Evolutionary conservation across 2,329 filamentous ascomycete genomes (phyloP), one percentile per base, ranked within the genome.

Genomic region (Botryotinia narcissicola): DNA sequence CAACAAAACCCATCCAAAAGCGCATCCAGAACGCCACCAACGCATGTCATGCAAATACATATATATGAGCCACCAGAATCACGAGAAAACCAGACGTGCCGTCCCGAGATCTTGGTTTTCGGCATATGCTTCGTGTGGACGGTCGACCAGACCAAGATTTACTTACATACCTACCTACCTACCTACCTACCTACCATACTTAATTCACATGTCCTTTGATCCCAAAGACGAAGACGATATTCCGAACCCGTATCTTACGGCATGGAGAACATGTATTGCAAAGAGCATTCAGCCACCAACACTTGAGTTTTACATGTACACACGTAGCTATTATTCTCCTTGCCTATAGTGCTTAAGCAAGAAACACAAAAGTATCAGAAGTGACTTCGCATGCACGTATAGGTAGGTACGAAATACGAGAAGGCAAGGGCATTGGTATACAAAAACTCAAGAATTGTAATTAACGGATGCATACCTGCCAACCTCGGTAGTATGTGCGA

Each of bases 31-130:
- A 71, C 60, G 70, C 70, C 70, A 66, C 70, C 42, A 57, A 71
- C 60, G n/a, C 18, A 66, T 66, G 44, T 25, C 44, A 62, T 71
- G 59, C 69, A 71, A 62, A 57, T 54, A 71, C 35, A 16, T 40
- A 22, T 64, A 10, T 29, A 22, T 64, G 59, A 25, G 57, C 62
- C 44, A 59, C 25, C 20, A 25, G 46, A 72, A 54, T 40, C n/a
- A 48, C 9, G 57, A 61, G 32, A 59, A 59, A 67, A 46, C 16
- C 32, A 57, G 63, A 72, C 48, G 22, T 67, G 40, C 61, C 70
- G 37, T 72, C 48, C 70, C 70, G 61, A 67, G 46, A 72, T 72
- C 70, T 72, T 67, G 70, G 70, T 67, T 72, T 72, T 59, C 70
- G 70, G 70, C 70, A 67, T n/a, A 37, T 72, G 51, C n/a, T 57